phyloP scores from a whole-genome alignment of 1,284 basidiomycete genomes.

The Fistulina hepatica region DNA sequence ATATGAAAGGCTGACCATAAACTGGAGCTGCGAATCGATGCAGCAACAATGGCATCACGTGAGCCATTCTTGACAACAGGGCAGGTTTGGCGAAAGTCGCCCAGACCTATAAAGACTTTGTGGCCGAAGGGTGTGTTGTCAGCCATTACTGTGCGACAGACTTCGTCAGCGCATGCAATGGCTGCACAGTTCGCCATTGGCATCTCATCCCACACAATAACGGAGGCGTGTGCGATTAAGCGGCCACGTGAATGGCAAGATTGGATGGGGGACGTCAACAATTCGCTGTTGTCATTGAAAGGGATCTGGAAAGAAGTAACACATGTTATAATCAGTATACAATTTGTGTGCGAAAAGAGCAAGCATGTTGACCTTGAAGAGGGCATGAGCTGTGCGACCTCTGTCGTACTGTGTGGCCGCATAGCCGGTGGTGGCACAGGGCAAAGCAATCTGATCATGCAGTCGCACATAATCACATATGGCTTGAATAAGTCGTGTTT shows the following conservation, averaged over 20 bases:
- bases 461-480: slow-evolving; percentile 24
- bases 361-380: slow-evolving; percentile 24
- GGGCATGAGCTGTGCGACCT: slow-evolving; percentile 28
- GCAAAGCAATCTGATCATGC: slow-evolving; percentile 22
- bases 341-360: not conserved
- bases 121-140: slow-evolving; percentile 25
- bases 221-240: too few relatives aligned
- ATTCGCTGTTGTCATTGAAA: slow-evolving; percentile 24
- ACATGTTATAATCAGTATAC: slow-evolving; percentile 11
- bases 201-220: slow-evolving; percentile 31
- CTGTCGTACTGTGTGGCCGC: slow-evolving; percentile 30
- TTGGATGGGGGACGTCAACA: slow-evolving; percentile 22
- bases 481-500: slow-evolving; percentile 27
- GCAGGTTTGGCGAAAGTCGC: slow-evolving; percentile 31
- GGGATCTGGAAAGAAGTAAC: slow-evolving; percentile 27
- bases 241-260: slow-evolving; percentile 20
- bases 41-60: slow-evolving; percentile 21
- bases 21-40: slow-evolving; percentile 27
- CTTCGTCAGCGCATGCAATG: slow-evolving; percentile 25
- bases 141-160: slow-evolving; percentile 11
- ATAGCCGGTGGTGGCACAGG: slow-evolving; percentile 28
- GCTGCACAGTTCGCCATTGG: slow-evolving; percentile 30
- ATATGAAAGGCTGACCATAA: slow-evolving; percentile 24
- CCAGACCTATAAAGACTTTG: slow-evolving; percentile 25
- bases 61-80: slow-evolving; percentile 25